Evolutionary conservation across 805 yeast genomes (phyloP).

Genomic region (Hanseniaspora osmophila): DNA sequence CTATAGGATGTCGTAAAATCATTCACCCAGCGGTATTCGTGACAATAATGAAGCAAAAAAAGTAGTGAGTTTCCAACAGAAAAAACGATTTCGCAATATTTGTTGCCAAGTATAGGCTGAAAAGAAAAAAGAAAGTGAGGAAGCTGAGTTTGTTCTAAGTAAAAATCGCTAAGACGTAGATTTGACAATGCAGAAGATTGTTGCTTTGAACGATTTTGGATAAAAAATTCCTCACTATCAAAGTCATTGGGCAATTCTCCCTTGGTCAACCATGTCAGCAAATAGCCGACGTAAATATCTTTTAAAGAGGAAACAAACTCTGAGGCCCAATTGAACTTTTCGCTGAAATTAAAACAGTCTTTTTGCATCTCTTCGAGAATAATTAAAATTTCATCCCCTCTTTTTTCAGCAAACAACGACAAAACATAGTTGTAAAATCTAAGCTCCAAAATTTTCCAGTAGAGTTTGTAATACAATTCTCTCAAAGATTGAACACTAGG

Average conservation of each 20-base stretch:
- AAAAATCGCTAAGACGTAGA: not conserved
- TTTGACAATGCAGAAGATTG: no score
- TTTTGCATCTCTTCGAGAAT: constrained; percentile 33
- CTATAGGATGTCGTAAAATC: constrained; percentile 24
- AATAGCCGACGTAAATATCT: constrained; percentile 45
- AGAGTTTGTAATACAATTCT: constrained; percentile 24
- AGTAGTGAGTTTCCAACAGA: constrained; percentile 61
- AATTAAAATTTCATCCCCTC: constrained; percentile 42
- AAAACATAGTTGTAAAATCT: constrained; percentile 40
- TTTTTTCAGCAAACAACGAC: constrained; percentile 18
- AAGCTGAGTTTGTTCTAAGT: constrained; percentile 10
- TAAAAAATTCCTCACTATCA: not conserved
- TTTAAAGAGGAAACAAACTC: constrained; percentile 32
- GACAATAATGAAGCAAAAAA: constrained; percentile 51
- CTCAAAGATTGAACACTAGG: constrained; percentile 24
- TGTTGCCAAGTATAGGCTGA: constrained; percentile 31
- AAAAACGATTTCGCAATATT: constrained; percentile 32
- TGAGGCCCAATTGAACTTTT: constrained; percentile 24
- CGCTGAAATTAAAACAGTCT: constrained; percentile 51
- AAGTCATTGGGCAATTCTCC: constrained; percentile 45
- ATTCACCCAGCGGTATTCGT: constrained; percentile 52
- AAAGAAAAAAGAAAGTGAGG: constrained; percentile 13
- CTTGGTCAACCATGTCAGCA: constrained; percentile 51
- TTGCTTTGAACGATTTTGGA: not conserved
- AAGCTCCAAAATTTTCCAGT: constrained; percentile 39